A percentile compares a stretch with the other conserved stretches of the same genome.
Conservation (phyloP, 2,329 filamentous ascomycete species). For the Triangularia setosa region DNA sequence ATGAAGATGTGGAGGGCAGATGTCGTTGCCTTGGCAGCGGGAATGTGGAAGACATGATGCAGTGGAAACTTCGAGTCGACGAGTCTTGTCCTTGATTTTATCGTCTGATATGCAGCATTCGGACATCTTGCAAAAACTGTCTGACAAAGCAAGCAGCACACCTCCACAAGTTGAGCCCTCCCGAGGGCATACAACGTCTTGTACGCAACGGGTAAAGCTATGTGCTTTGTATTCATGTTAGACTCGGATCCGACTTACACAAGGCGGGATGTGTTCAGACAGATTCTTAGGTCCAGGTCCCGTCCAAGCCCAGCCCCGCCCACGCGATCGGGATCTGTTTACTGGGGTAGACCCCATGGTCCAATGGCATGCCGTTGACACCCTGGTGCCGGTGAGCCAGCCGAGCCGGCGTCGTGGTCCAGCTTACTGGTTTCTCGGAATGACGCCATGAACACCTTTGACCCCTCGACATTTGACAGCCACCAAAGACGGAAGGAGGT, state of each 20-base stretch:
- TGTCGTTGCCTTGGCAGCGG: constrained; percentile 4
- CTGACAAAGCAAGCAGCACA: background rate
- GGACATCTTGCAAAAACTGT: background rate
- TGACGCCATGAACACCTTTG: background rate
- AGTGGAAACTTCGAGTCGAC: constrained; percentile 1
- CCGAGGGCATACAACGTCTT: background rate
- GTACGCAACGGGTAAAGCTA: background rate
- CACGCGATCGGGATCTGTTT: background rate
- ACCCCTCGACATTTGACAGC: background rate
- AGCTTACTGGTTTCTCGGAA: background rate
- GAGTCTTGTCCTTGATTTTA: background rate
- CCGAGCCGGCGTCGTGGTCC: background rate
- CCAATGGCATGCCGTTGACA: constrained; percentile 2
- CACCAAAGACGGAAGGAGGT: background rate
- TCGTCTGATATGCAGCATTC: background rate
- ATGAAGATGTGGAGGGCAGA: background rate
- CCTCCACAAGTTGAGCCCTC: background rate
- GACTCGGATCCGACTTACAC: background rate
- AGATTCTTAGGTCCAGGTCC: background rate
- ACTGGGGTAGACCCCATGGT: background rate
- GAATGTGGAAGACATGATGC: background rate
- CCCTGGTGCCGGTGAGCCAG: background rate
- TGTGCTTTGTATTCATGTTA: background rate
- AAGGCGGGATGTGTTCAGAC: background rate
- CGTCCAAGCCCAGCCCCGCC: background rate